Percentiles rank a stretch among this genome's conserved stretches.
Evolutionary conservation across 495 filamentous ascomycete genomes (phyloP).

Genomic region (Oidiodendron maius): DNA sequence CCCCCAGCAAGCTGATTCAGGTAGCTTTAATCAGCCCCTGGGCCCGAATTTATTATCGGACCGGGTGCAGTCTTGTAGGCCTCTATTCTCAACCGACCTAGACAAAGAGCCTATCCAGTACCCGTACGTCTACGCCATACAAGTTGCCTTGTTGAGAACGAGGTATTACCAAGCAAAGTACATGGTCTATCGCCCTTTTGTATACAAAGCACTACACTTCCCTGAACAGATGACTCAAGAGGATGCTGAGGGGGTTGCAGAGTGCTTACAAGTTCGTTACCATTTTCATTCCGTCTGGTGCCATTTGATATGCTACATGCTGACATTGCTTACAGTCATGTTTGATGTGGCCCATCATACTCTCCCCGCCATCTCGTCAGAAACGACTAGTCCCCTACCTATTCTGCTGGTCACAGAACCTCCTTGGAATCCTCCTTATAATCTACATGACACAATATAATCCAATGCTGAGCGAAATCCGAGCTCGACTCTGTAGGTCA

Average conservation of each 20-base stretch:
- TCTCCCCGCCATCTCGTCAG: conserved; percentile 47
- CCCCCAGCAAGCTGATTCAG: not conserved
- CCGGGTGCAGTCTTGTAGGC: not conserved
- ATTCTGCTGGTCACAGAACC: too few species aligned
- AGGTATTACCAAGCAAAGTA: conserved; percentile 57
- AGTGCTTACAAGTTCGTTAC: conserved; percentile 43
- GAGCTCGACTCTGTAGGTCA: conserved; percentile 33
- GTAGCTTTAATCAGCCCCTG: conserved; percentile 7
- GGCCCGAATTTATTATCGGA: conserved; percentile 17
- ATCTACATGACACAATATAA: conserved; percentile 44
- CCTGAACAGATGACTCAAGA: too few species aligned
- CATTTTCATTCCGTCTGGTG: too few species aligned
- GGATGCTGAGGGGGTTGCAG: conserved; percentile 39
- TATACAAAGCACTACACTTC: too few species aligned
- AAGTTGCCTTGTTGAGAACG: too few species aligned
- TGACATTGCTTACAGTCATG: too few species aligned
- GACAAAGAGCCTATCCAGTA: too few species aligned
- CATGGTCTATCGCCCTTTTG: conserved; percentile 52
- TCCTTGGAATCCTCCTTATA: conserved; percentile 50
- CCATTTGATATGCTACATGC: too few species aligned
- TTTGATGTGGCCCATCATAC: conserved; percentile 50
- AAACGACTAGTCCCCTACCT: conserved; percentile 51
- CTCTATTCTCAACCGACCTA: too few species aligned
- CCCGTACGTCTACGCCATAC: too few species aligned
- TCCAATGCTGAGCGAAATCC: conserved; percentile 38